Evolutionary conservation across 441 rosid genomes (phyloP), one percentile per base, ranked within the genome.

Genomic region (Jatropha multifida): DNA sequence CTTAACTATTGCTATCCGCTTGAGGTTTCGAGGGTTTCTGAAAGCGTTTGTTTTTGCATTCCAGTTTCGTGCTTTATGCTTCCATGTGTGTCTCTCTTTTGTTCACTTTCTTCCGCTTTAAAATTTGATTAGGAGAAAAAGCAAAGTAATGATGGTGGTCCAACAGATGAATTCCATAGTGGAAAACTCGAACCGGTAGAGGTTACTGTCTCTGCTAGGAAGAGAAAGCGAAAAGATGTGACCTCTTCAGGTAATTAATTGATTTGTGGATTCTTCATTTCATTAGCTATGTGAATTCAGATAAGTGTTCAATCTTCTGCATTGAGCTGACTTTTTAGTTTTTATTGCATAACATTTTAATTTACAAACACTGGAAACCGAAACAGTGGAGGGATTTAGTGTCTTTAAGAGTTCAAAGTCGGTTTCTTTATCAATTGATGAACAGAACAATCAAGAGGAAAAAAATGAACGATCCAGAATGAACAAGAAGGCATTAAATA

Each of bases 341-440:
- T 32, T 4, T 20, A 3, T 23, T 37, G 59, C 17, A 18, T 18
- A 2, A 14, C 49, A 15, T 17, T 54, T 65, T 69, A 58, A 44
- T 69, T 74, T 69, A 63, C 13, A 42, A 68, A 44, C 59, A 46
- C 63, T 72, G 52, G 37, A 58, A 76, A 71, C 71, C 87, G 96
- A 78, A 67, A 63, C 79, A 6, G 96, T 92, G 69, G 94, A 92
- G 75, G 98, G 97, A 56, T 86, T 95, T 80, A 88, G 59, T 82
- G 98, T 95, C 71, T 93, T 90, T 81, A 89, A 84, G 82, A 79
- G 82, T 74, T 86, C 93, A 62, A 84, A 89, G 74, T 78, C 81
- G 44, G 75, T 71, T 44, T 37, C 63, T 67, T 69, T 61, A 13
- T 59, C 60, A 49, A 65, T 17, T 13, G 77, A 77, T 51, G 74